Conservation (phyloP, 1,284 basidiomycete species). For the Salmacisia buchloeana region DNA sequence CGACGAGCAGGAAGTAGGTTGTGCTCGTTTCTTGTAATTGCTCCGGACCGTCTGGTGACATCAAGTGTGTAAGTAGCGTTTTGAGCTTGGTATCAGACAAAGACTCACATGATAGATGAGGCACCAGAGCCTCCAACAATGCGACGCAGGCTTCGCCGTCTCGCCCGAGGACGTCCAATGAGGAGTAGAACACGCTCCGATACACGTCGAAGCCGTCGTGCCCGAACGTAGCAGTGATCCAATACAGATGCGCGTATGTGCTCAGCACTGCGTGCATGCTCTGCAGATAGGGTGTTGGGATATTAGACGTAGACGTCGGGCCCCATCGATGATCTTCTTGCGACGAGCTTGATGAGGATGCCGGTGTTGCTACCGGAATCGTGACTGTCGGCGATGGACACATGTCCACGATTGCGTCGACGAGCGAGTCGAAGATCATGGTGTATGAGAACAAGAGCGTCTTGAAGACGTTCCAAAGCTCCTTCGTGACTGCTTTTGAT, state of each 20-base stretch:
- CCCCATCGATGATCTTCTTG: constrained; percentile 19
- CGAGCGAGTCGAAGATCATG: constrained; percentile 45
- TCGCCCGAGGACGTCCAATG: constrained; percentile 40
- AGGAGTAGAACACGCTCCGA: constrained; percentile 43
- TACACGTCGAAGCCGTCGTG: constrained; percentile 43
- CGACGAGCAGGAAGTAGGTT: constrained; percentile 41
- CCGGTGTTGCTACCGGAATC: constrained; percentile 15
- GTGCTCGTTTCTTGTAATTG: background rate
- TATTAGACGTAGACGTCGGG: constrained; percentile 28
- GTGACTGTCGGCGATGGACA: constrained; percentile 38
- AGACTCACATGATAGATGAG: background rate
- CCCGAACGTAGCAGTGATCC: constrained; percentile 42
- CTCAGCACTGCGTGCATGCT: constrained; percentile 29
- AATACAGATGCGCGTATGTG: constrained; percentile 39
- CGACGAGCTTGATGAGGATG: constrained; percentile 6
- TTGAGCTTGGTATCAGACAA: background rate
- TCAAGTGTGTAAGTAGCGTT: background rate
- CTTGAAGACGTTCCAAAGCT: constrained; percentile 44
- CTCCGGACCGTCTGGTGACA: background rate
- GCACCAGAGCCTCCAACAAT: constrained; percentile 18
- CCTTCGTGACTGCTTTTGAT: constrained; percentile 13
- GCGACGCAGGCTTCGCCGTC: constrained; percentile 36
- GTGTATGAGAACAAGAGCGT: constrained; percentile 42
- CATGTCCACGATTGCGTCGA: constrained; percentile 42
- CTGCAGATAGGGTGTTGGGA: constrained; percentile 31